phyloP scores from a whole-genome alignment of 139 green algal genomes.

The Haematococcus sp. region DNA sequence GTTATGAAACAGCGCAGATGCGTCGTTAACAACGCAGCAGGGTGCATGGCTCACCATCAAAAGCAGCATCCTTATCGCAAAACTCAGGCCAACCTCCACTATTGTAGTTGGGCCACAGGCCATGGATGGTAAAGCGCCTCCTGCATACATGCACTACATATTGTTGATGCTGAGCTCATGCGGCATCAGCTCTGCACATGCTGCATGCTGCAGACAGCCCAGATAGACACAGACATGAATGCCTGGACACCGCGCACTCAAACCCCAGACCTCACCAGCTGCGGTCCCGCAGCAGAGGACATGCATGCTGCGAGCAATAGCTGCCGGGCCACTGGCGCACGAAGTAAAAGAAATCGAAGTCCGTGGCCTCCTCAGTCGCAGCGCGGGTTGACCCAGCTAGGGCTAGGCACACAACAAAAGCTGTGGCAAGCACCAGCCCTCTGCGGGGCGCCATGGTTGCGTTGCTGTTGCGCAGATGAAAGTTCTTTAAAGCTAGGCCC shows the following conservation, averaged over 20 bases:
- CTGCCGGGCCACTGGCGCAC: constrained; percentile 19
- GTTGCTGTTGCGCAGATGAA: too few species aligned
- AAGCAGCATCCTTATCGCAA: constrained; percentile 38
- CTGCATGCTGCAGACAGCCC: not conserved
- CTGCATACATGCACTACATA: constrained; percentile 25
- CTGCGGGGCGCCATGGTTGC: too few species aligned
- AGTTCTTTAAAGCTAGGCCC: too few species aligned
- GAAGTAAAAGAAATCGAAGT: constrained; percentile 14
- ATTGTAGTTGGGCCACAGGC: constrained; percentile 71
- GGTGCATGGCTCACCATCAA: constrained; percentile 17
- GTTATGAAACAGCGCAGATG: not conserved
- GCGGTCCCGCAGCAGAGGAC: constrained; percentile 9
- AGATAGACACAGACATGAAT: not conserved
- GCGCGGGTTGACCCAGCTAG: too few species aligned
- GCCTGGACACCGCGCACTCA: not conserved
- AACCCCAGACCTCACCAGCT: not conserved
- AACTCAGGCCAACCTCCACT: constrained; percentile 57
- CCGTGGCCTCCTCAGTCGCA: not conserved
- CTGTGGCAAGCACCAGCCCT: too few species aligned
- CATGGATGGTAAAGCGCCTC: constrained; percentile 72
- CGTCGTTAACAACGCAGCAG: not conserved
- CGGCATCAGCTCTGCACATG: not conserved
- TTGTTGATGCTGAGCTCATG: too few species aligned
- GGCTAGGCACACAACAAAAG: too few species aligned
- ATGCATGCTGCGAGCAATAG: constrained; percentile 23